Evolutionary conservation across 2,329 filamentous ascomycete genomes (phyloP).

Genomic region (Aspergillus tanneri): DNA sequence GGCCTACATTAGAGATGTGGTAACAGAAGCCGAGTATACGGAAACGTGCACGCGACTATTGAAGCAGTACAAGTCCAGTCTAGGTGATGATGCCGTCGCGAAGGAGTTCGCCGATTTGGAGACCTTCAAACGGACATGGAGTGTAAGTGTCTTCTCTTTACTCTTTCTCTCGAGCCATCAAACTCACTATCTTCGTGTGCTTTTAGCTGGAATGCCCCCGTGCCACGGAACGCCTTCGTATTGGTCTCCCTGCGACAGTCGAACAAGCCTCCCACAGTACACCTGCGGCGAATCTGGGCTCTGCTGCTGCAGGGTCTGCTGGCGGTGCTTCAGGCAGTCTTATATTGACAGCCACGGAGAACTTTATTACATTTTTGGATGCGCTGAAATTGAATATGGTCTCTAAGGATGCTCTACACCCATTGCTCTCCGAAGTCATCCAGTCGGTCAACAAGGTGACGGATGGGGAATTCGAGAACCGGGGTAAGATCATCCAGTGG

Average conservation of each 20-base stretch:
- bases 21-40: constrained; percentile 88
- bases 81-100: constrained; percentile 89
- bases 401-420: constrained; percentile 95
- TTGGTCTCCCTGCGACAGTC: constrained; percentile 85
- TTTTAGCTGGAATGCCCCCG: constrained; percentile 85
- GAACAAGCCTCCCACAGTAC: constrained; percentile 58
- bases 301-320: constrained; percentile 25
- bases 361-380: constrained; percentile 97
- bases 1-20: constrained; percentile 92
- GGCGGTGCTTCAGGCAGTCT: constrained; percentile 58
- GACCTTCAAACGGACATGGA: constrained; percentile 87
- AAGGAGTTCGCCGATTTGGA: constrained; percentile 83
- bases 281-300: constrained; percentile 42
- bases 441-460: constrained; percentile 97
- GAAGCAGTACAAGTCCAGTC: constrained; percentile 94
- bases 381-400: constrained; percentile 88
- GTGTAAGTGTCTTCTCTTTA: constrained; percentile 58
- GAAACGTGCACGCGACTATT: constrained; percentile 91
- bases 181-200: constrained; percentile 1
- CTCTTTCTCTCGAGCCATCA: constrained; percentile 1
- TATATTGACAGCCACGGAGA: constrained; percentile 89
- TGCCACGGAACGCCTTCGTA: constrained; percentile 86
- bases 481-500: constrained; percentile 98
- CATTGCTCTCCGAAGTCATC: constrained; percentile 89
- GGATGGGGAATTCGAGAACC: constrained; percentile 88